These are phyloP conservation scores for Teunomyces tritomae DNA, from an alignment of 805 yeast genomes.

Conservation along the genomic window DNA sequence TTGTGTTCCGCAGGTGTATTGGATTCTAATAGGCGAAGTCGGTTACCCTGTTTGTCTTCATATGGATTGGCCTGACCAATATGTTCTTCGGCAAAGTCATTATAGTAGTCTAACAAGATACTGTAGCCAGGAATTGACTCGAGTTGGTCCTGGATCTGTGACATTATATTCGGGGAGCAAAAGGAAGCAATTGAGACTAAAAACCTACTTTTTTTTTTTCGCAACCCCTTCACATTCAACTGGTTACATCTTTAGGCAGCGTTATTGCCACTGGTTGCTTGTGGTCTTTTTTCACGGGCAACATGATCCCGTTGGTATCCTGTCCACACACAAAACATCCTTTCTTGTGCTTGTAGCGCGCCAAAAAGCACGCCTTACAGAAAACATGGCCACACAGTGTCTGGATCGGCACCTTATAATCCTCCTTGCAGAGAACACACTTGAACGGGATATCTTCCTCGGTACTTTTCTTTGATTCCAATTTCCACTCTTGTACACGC, in stretches of 20 bases:
- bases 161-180: constrained; percentile 5
- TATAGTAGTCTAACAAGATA: constrained; percentile 54
- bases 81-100: constrained; percentile 65
- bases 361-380: constrained; percentile 60
- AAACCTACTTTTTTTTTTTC: too few relatives aligned
- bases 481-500: constrained; percentile 68
- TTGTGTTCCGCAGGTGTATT: constrained; percentile 55
- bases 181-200: not conserved
- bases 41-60: constrained; percentile 56
- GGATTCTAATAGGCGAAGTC: constrained; percentile 56
- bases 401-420: constrained; percentile 54
- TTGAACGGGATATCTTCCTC: not conserved
- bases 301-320: constrained; percentile 59
- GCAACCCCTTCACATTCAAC: not conserved
- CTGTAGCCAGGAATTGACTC: constrained; percentile 56
- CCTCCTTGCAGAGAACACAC: constrained; percentile 47
- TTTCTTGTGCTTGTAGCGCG: constrained; percentile 37
- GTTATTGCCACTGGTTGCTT: not conserved
- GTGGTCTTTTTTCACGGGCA: constrained; percentile 43
- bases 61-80: constrained; percentile 67
- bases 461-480: constrained; percentile 14
- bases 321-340: constrained; percentile 58
- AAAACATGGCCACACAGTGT: constrained; percentile 64
- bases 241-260: not conserved
- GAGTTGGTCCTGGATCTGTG: constrained; percentile 15